Percentiles rank a stretch among this genome's conserved stretches.
Evolutionary conservation across 257 asterid species (phyloP).

Genomic region (Solanum pinnatisectum): DNA sequence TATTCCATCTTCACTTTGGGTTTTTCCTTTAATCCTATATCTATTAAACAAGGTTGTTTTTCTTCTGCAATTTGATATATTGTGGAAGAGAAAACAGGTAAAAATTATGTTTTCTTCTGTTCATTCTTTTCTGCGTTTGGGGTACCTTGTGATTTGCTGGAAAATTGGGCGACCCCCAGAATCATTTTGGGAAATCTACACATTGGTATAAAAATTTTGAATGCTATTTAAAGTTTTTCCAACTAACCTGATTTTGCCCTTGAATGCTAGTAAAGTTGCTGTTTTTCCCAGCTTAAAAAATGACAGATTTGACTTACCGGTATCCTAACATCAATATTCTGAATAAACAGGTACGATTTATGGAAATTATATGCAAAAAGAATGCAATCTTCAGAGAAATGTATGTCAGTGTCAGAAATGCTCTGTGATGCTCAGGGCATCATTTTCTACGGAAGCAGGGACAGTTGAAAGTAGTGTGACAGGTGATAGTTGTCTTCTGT

Average conservation of each 20-base stretch:
- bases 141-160: background rate
- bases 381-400: conserved; percentile 4
- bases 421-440: conserved; percentile 18
- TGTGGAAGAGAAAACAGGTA: background rate
- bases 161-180: background rate
- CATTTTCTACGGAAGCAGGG: conserved; percentile 37
- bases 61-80: background rate
- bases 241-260: background rate
- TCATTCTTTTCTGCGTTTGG: background rate
- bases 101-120: background rate
- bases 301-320: background rate
- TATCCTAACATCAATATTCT: background rate
- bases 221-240: background rate
- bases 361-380: conserved; percentile 8
- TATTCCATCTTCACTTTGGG: background rate
- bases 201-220: background rate
- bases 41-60: background rate
- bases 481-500: conserved; percentile 26
- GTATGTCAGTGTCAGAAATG: conserved; percentile 2
- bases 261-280: background rate
- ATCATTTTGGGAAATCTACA: background rate
- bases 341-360: conserved; percentile 22
- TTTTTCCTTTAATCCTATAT: background rate
- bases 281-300: background rate
- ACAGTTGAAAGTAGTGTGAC: conserved; percentile 27